Conservation (phyloP, 129 eudicot genomes). For the Chrysanthemum seticuspe region DNA sequence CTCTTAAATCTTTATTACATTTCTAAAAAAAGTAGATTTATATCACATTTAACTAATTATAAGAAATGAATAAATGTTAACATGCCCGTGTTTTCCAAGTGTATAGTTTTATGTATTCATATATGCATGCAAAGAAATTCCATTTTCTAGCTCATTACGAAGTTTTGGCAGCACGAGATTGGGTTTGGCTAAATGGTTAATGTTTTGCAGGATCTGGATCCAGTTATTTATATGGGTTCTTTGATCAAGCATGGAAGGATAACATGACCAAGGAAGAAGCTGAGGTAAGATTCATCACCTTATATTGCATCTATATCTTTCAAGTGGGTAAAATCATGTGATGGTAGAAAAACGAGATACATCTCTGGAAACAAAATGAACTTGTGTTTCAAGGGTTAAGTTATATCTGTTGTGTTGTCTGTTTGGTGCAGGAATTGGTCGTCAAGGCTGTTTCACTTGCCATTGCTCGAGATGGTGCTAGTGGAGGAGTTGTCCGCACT, state of each 20-base stretch:
- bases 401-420: not conserved
- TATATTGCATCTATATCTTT: not conserved
- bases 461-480: slow-evolving; percentile 97
- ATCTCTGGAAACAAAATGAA: not conserved
- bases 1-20: no score
- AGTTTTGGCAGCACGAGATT: no score
- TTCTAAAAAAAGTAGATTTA: no score
- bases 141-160: not conserved
- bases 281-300: slow-evolving; percentile 51
- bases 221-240: slow-evolving; percentile 85
- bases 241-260: slow-evolving; percentile 97
- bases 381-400: not conserved
- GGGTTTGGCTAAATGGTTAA: slow-evolving; percentile 6
- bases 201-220: slow-evolving; percentile 84
- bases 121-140: not conserved
- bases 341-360: not conserved
- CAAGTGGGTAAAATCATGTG: not conserved
- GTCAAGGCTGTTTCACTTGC: slow-evolving; percentile 97
- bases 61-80: no score
- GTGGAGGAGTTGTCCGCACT: slow-evolving; percentile 96
- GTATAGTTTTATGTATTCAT: not conserved
- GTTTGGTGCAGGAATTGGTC: slow-evolving; percentile 60
- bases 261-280: slow-evolving; percentile 96
- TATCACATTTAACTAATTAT: no score
- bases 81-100: not conserved